Conservation (phyloP, 2,329 filamentous ascomycete genomes). For the Claviceps citrina region DNA sequence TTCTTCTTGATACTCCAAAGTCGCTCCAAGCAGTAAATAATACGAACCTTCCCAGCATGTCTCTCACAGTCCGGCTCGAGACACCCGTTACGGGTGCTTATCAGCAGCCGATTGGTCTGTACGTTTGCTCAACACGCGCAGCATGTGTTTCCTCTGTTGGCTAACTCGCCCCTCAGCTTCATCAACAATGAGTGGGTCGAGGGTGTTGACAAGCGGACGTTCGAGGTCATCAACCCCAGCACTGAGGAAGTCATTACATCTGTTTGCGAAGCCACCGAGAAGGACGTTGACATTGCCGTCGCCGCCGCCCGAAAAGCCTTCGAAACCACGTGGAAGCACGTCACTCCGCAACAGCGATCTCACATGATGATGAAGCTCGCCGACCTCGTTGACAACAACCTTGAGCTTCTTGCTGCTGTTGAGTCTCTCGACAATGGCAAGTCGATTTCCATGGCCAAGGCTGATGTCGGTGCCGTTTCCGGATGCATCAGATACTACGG, state of each 20-base stretch:
- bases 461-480: conserved; percentile 53
- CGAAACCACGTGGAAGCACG: conserved; percentile 53
- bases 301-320: conserved; percentile 75
- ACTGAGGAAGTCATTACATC: conserved; percentile 73
- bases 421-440: conserved; percentile 86
- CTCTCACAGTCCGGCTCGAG: conserved; percentile 45
- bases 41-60: conserved; percentile 18
- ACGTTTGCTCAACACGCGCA: conserved; percentile 17
- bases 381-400: conserved; percentile 64
- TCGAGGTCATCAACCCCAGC: conserved; percentile 80
- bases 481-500: conserved; percentile 59
- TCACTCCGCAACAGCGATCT: conserved; percentile 56
- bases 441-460: conserved; percentile 59
- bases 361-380: conserved; percentile 60
- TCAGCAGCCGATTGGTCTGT: conserved; percentile 47
- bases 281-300: conserved; percentile 71
- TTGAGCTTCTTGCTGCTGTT: conserved; percentile 60
- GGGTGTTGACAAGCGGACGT: conserved; percentile 71
- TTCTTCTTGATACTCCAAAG: background rate
- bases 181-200: conserved; percentile 84
- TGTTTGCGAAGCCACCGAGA: conserved; percentile 74
- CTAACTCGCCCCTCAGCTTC: conserved; percentile 37
- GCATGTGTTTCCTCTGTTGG: background rate
- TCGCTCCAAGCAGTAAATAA: background rate
- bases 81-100: conserved; percentile 49